Base-by-base conservation (phyloP, 2,329 filamentous ascomycete species). In the Xenosphaeropsis pyriputrescens region DNA sequence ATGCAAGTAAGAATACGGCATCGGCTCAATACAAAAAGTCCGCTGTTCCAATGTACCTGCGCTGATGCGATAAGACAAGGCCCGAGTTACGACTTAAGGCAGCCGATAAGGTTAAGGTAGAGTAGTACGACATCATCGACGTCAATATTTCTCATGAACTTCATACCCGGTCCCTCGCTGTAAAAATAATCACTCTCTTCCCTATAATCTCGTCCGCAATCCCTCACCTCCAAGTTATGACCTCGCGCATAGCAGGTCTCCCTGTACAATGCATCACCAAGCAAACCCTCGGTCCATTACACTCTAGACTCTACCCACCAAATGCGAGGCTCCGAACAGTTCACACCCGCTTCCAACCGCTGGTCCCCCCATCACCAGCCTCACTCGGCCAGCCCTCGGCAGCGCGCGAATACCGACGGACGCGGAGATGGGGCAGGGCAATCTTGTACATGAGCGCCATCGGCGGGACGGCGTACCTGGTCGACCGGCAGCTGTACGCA, bases 401-500 rank as follows among this genome's bases (percentile, higher is more conserved):
- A 7, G 76, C 83, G 9, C 85, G 80, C 54, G 69, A 78, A 41
- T 93, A 84, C 54, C 69, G 67, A 13, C 73, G 74, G 26, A 70
- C 74, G 16, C 70, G 79, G 38, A 82, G 73, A 70, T 93, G 82
- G 80, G 65, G 72, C n/a, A 81, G 85, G 26, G 75, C 85, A 32
- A 57, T 93, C 2, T 54, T 81, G 37, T 68, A 80, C 43, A 50
- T 81, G 33, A 68, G 75, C 1, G 58, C 69, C 22, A 58, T 74
- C 3, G 62, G 72, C 29, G 83, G 77, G 19, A 54, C 68, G 5
- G 56, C 76, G 38, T 93, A 85, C 55, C 58, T 73, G 8, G 51
- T 79, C 42, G 91, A 98, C 59, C 70, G 59, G 12, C 70, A 80
- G 45, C 67, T 83, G 52, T 93, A 91, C 58, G 84, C 85, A 36